Evolutionary conservation across 1,139 yeast species (phyloP).

Genomic region (Pichia terricola): DNA sequence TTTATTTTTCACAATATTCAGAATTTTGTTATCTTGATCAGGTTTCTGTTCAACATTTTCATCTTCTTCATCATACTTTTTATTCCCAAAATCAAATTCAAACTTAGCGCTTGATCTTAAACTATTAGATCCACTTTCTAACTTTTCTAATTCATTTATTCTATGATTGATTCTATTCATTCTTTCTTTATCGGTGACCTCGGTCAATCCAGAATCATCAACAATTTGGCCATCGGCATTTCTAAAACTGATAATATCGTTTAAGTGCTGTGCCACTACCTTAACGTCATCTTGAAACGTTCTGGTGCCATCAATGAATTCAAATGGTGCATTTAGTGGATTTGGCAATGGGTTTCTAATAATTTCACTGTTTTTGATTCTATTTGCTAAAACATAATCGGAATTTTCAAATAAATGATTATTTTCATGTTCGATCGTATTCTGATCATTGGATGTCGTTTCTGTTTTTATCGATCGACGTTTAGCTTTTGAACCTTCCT

Average conservation of each 20-base stretch:
- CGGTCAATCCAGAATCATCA: conserved; percentile 7
- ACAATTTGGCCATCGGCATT: not conserved
- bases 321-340: conserved; percentile 11
- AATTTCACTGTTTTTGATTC: conserved; percentile 10
- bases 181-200: conserved; percentile 4
- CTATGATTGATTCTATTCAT: conserved; percentile 3
- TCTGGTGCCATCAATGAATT: conserved; percentile 7
- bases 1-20: not conserved
- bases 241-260: not conserved
- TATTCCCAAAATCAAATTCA: too few relatives aligned
- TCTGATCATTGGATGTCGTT: not conserved
- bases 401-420: not conserved
- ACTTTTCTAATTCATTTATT: too few relatives aligned
- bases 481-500: too few relatives aligned
- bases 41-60: too few relatives aligned
- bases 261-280: not conserved
- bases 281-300: conserved; percentile 2
- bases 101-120: too few relatives aligned
- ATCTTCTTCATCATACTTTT: too few relatives aligned
- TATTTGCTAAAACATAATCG: conserved; percentile 8
- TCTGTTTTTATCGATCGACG: not conserved
- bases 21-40: not conserved
- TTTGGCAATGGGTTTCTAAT: conserved; percentile 7
- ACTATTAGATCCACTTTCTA: too few relatives aligned
- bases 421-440: not conserved